These are phyloP conservation scores for Fusarium sp. DNA, from an alignment of 2,329 filamentous ascomycete species.

Conservation along the genomic window DNA sequence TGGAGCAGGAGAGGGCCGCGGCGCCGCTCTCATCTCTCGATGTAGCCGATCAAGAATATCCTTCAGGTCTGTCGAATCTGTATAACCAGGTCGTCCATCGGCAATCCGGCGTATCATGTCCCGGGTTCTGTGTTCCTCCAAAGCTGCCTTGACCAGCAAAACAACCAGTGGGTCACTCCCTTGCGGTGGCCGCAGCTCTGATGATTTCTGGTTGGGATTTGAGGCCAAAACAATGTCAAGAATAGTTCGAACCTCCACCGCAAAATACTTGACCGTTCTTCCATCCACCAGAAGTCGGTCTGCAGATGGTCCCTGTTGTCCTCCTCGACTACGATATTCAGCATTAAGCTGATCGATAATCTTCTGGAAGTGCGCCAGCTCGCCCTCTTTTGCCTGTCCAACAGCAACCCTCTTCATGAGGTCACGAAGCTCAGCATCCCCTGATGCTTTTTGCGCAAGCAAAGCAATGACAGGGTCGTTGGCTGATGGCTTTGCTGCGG, in stretches of 20 bases:
- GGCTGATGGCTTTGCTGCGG: constrained; percentile 41
- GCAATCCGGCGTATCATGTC: constrained; percentile 66
- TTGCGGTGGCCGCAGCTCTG: constrained; percentile 62
- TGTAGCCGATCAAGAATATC: constrained; percentile 61
- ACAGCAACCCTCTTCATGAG: constrained; percentile 87
- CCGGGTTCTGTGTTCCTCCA: constrained; percentile 62
- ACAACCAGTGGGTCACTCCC: constrained; percentile 67
- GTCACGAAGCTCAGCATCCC: constrained; percentile 76
- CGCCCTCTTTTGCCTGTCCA: constrained; percentile 75
- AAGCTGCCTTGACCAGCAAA: constrained; percentile 64
- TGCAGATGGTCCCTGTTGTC: constrained; percentile 63
- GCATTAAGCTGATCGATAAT: constrained; percentile 83
- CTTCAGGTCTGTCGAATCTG: constrained; percentile 66
- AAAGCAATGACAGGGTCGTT: constrained; percentile 83
- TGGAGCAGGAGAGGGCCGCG: constrained; percentile 43
- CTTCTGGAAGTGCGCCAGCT: constrained; percentile 79
- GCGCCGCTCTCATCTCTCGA: constrained; percentile 53
- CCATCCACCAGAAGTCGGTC: constrained; percentile 66
- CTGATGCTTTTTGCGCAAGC: constrained; percentile 79
- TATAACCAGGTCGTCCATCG: constrained; percentile 59
- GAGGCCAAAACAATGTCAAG: constrained; percentile 68
- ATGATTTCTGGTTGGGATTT: constrained; percentile 66
- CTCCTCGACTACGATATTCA: constrained; percentile 64
- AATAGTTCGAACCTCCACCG: constrained; percentile 67
- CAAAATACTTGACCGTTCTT: constrained; percentile 68